Evolutionary conservation across 768 basidiomycete genomes (phyloP), one percentile per base, ranked within the genome.

Genomic region (Collybiopsis luxurians): DNA sequence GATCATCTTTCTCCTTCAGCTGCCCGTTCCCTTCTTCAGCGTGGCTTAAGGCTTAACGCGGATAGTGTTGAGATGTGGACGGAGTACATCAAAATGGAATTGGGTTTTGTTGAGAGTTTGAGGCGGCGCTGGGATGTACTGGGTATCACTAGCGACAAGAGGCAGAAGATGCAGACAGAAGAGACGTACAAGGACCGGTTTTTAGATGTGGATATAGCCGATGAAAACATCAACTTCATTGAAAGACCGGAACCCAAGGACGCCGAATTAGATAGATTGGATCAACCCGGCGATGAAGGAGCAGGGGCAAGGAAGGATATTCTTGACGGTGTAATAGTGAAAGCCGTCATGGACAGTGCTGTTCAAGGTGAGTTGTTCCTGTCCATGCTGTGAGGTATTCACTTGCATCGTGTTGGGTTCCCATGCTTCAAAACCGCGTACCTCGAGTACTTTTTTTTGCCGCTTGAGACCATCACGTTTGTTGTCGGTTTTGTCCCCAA

Each of bases 41-140:
- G 95, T 5, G 95, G 95, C 12, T 78, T 96, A 45, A 81, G 95
- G 34, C 69, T 96, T 48, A 88, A 93, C 61, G 73, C 78, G 12
- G 82, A 87, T 52, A 90, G 84, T 60, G 69, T 81, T 30, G 85
- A 87, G 56, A 75, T 98, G 70, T 98, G 95, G 95, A 77, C 78
- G 21, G 94, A 95, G 70, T 96, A 95, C 67, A 84, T 93, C 60
- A 86, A 86, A 67, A 92, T 97, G 83, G 95, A 98, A 68, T 72
- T 95, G 4, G 85, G 86, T 2, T 96, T 92, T 69, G 75, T 92
- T 7, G 93, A 96, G 73, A 83, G 82, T 13, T 72, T 95, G 47
- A 76, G 90, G 38, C 74, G 90, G 60, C 78, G 94, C 51, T 94
- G 92, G 92, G 83, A 77, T 44, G 75, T 91, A 7, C 75, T 96